phyloP scores from a whole-genome alignment of 108 stramenopile genomes.

The Conticribra weissflogii region DNA sequence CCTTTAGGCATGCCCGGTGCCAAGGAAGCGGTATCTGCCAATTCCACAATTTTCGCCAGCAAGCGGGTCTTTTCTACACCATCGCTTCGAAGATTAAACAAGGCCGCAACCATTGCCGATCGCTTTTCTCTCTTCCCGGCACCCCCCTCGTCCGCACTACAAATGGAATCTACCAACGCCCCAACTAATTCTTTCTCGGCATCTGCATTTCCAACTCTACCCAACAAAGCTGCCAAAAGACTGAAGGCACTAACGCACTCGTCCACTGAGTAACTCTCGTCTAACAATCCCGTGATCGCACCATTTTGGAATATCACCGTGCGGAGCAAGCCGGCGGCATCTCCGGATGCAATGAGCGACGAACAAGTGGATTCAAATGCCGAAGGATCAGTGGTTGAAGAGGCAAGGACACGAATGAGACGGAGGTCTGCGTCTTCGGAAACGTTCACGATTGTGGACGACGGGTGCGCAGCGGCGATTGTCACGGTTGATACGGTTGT shows the following conservation, averaged over 20 bases:
- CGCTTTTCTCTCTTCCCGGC: slow-evolving; percentile 19
- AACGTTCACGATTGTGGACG: slow-evolving; percentile 83
- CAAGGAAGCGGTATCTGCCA: slow-evolving; percentile 49
- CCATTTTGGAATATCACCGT: slow-evolving; percentile 56
- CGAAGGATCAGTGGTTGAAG: slow-evolving; percentile 29
- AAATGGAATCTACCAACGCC: slow-evolving; percentile 57
- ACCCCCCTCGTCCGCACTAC: slow-evolving; percentile 11
- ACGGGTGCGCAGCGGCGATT: slow-evolving; percentile 46
- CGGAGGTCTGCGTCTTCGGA: slow-evolving; percentile 83
- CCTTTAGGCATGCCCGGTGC: slow-evolving; percentile 38
- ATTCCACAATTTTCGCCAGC: slow-evolving; percentile 60
- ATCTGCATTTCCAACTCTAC: slow-evolving; percentile 43
- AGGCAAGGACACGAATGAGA: slow-evolving; percentile 65
- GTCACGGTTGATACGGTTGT: slow-evolving; percentile 13
- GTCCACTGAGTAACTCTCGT: slow-evolving; percentile 37
- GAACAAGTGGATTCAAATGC: slow-evolving; percentile 56
- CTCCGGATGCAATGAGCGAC: slow-evolving; percentile 53
- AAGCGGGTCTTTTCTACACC: slow-evolving; percentile 62
- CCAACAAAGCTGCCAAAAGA: slow-evolving; percentile 71
- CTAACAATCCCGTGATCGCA: slow-evolving; percentile 58
- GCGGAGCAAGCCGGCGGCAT: slow-evolving; percentile 64
- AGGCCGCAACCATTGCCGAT: slow-evolving; percentile 48
- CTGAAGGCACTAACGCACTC: slow-evolving; percentile 73
- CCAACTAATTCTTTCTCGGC: slow-evolving; percentile 28
- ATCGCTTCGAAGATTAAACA: slow-evolving; percentile 81